Conservation (phyloP, 2,329 filamentous ascomycete genomes). For the Fusarium metavorans region DNA sequence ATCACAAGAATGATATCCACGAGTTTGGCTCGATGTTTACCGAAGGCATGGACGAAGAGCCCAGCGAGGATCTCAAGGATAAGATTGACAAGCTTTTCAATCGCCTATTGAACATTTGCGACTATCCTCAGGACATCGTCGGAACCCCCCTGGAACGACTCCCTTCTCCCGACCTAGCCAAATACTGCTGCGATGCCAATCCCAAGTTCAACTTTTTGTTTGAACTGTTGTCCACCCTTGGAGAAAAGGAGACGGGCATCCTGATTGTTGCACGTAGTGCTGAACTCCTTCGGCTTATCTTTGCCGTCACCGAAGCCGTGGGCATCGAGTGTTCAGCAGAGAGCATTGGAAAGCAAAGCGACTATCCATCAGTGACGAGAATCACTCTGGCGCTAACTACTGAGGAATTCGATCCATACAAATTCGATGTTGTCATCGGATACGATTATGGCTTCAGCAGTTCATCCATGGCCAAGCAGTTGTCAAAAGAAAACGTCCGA, state of each 20-base stretch:
- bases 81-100: constrained; percentile 65
- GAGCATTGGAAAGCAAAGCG: constrained; percentile 44
- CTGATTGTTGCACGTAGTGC: constrained; percentile 66
- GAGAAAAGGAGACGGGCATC: constrained; percentile 58
- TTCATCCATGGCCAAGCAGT: constrained; percentile 47
- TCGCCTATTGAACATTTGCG: constrained; percentile 65
- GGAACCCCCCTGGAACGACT: constrained; percentile 56
- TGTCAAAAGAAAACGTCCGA: constrained; percentile 26
- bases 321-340: constrained; percentile 51
- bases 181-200: constrained; percentile 67
- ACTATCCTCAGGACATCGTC: constrained; percentile 66
- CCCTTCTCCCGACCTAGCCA: constrained; percentile 58
- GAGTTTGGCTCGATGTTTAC: constrained; percentile 59
- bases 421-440: constrained; percentile 64
- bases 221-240: constrained; percentile 60
- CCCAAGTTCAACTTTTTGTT: constrained; percentile 71
- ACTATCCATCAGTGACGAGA: constrained; percentile 52
- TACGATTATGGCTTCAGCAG: constrained; percentile 64
- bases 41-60: constrained; percentile 52
- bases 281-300: constrained; percentile 64
- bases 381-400: constrained; percentile 59
- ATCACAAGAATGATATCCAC: constrained; percentile 58
- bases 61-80: constrained; percentile 54
- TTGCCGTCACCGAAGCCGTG: constrained; percentile 59
- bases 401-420: constrained; percentile 52